Evolutionary conservation across 1,284 basidiomycete species (phyloP), one percentile per base, ranked within the genome.

Genomic region (Cutaneotrichosporon sp.): DNA sequence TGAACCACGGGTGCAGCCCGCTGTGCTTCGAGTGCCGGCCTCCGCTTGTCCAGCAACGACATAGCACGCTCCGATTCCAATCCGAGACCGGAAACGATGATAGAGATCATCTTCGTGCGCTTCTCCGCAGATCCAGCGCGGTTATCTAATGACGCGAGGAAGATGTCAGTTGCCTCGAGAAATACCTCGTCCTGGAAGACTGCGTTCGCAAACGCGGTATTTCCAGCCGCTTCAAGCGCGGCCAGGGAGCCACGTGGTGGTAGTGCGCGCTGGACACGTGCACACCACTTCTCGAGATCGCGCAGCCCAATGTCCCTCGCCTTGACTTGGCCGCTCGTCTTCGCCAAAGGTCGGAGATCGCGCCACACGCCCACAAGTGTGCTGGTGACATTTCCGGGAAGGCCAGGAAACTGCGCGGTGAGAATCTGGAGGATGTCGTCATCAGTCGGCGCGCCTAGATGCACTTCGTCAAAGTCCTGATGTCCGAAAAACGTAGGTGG

Each of bases 261-360:
- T 0, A 90, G 68, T 9, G 88, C 72, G 11, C 75, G 74, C 46
- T 87, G 80, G 4, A 94, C 78, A 33, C 94, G 82, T 0, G 77
- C 78, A 68, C 90, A 93, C 76, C 90, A 90, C 66, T 88, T 93
- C 70, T 92, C 84, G 49, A 97, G 76, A 68, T 97, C 92, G 19
- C 90, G 81, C 48, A 97, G 70, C 2, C 91, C 90, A 42, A 90
- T 76, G 37, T 75, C 71, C 19, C 77, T 50, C 3, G 68, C 65
- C 52, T 70, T 70, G 51, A 67, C 71, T 34, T 69, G 74, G 1
- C 74, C 75, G 3, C 69, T 71, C 3, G 63, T 62, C 32, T 67
- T 65, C n/a, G 67, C 64, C 19, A 73, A 57, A 11, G 67, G 64
- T 7, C 67, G 66, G 3, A 75, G 61, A 17, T 65, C 46, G 35